Evolutionary conservation across 1,284 basidiomycete species (phyloP), one percentile per base, ranked within the genome.

Genomic region (Fomitopsis palustris): DNA sequence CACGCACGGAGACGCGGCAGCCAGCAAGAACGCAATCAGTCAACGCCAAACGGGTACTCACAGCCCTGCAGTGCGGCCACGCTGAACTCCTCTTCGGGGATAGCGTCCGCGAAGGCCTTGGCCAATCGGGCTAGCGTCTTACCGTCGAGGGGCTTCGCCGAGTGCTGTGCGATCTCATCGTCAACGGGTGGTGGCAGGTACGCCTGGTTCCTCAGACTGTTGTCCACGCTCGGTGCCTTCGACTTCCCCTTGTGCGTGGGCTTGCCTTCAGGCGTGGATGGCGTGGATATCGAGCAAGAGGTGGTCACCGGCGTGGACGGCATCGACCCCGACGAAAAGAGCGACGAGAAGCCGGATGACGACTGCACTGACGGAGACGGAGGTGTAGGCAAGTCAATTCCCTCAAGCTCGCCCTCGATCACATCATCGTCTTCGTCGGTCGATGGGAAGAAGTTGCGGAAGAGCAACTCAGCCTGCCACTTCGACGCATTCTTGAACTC

Each of bases 1-100:
- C 49, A 25, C 55, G 43, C 21, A 12, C 19, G 47, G 5, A 49
- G 19, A 45, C 23, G 56, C 25, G 49, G 54, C 25, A 58, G 49
- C 49, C 41, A 51, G 57, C 54, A 56, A 57, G 19, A 37, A 47
- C 19, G 52, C 39, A 61, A 61, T 57, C 57, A 49, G 59, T 60
- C 21, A 61, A 61, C 62, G n/a, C 58, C 59, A 56, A 63, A 65
- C 54, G 53, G 59, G 67, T 64, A 84, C 88, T 81, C 71, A 90
- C 88, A 93, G 70, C 90, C 92, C 75, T 93, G 92, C 60, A 94
- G 76, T 57, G 88, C 86, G n/a, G 92, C 91, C 57, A 93, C 88
- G 65, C 88, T 90, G 69, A 93, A 92, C 73, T 89, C 88, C 42
- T 88, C 85, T 25, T 91, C 87, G 0, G 91, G 89, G 29, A 93